A percentile compares a stretch with the other conserved stretches of the same genome.
phyloP scores from a whole-genome alignment of 768 basidiomycete species.

The Boletellus emodensis region DNA sequence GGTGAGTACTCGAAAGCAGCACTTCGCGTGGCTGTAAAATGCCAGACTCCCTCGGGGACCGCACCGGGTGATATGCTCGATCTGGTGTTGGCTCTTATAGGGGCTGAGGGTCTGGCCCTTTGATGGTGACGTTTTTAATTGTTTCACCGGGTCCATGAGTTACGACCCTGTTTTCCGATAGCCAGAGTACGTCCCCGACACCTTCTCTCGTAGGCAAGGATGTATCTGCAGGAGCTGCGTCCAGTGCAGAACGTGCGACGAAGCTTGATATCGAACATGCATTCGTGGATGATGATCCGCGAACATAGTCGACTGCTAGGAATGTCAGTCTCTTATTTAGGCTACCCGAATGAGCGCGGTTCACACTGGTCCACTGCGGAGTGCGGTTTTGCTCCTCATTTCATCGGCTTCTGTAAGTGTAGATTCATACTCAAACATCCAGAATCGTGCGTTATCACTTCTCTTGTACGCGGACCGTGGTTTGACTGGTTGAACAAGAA shows the following conservation, averaged over 20 bases:
- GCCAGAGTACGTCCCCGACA: neutral
- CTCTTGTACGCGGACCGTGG: too few species aligned
- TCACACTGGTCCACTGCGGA: constrained; percentile 9
- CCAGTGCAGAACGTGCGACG: neutral
- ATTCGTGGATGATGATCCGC: constrained; percentile 60
- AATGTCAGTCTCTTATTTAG: constrained; percentile 41
- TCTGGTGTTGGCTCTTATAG: neutral
- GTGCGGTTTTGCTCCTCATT: constrained; percentile 18
- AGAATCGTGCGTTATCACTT: constrained; percentile 21
- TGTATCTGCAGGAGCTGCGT: neutral
- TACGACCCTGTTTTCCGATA: constrained; percentile 7
- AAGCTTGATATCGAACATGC: constrained; percentile 38
- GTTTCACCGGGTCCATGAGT: constrained; percentile 1
- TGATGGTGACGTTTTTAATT: neutral
- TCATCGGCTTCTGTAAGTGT: constrained; percentile 30
- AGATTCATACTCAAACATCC: constrained; percentile 25
- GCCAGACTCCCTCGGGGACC: too few species aligned
- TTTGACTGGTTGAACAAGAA: constrained; percentile 26
- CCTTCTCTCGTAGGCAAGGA: neutral
- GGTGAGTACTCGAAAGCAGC: too few species aligned
- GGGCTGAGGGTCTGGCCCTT: neutral
- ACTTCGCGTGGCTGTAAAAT: too few species aligned
- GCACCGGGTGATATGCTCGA: too few species aligned
- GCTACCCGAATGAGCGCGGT: neutral
- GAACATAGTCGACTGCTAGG: constrained; percentile 51